Evolutionary conservation across 257 asterid species (phyloP).

Genomic region (Sherardia arvensis): DNA sequence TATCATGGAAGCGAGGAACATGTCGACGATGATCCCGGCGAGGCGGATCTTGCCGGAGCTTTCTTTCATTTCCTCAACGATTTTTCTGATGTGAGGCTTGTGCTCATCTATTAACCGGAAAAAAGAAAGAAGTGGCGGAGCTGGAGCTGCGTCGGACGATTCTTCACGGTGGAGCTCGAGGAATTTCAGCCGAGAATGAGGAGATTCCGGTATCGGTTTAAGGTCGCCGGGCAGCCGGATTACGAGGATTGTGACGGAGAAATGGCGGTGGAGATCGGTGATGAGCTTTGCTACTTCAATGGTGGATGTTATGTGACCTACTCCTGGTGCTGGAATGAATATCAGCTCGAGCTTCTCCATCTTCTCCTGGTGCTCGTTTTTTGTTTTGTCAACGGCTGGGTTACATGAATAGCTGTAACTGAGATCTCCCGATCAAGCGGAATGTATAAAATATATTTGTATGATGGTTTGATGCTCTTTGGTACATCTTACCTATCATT

Average conservation of each 20-base stretch:
- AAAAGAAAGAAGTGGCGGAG: background rate
- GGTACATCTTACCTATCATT: too few species aligned
- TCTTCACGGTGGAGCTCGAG: slow-evolving; percentile 14
- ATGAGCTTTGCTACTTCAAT: slow-evolving; percentile 52
- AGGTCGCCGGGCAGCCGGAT: slow-evolving; percentile 24
- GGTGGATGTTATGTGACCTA: slow-evolving; percentile 51
- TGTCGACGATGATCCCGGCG: slow-evolving; percentile 39
- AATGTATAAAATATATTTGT: too few species aligned
- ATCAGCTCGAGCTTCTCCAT: slow-evolving; percentile 27
- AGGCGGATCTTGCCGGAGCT: background rate
- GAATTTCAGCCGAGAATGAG: slow-evolving; percentile 16
- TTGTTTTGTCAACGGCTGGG: too few species aligned
- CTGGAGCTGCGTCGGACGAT: background rate
- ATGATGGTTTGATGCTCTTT: too few species aligned
- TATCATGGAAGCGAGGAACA: slow-evolving; percentile 46
- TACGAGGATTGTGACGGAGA: slow-evolving; percentile 38
- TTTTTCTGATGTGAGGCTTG: slow-evolving; percentile 13
- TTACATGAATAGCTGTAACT: too few species aligned
- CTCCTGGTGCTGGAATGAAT: slow-evolving; percentile 55
- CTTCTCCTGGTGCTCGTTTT: too few species aligned
- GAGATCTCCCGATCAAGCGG: too few species aligned
- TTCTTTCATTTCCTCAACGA: slow-evolving; percentile 15
- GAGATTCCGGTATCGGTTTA: slow-evolving; percentile 8
- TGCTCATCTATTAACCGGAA: slow-evolving; percentile 19
- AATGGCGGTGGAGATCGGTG: slow-evolving; percentile 24